phyloP scores from a whole-genome alignment of 2,329 filamentous ascomycete genomes.

The Aaosphaeria pasadenensis region DNA sequence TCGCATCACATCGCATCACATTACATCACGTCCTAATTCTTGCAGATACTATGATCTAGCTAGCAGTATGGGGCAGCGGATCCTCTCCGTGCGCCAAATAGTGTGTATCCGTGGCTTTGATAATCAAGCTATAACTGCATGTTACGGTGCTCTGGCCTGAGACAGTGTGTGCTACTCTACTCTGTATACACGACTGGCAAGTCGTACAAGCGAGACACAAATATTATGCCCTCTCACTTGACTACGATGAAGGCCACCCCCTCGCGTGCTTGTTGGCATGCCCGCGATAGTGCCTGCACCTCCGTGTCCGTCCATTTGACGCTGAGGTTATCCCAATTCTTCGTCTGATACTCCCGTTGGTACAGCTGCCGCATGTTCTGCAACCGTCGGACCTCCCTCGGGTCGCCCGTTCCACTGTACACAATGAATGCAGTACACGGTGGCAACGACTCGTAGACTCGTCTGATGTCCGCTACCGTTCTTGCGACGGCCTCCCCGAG shows the following conservation, averaged over 20 bases:
- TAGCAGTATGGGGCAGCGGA: too few relatives aligned
- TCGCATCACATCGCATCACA: too few relatives aligned
- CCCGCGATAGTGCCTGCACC: constrained; percentile 56
- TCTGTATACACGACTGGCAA: too few relatives aligned
- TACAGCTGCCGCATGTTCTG: constrained; percentile 56
- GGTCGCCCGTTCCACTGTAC: constrained; percentile 64
- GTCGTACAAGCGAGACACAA: constrained; percentile 22
- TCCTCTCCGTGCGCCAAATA: too few relatives aligned
- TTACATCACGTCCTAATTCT: too few relatives aligned
- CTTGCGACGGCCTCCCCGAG: constrained; percentile 48
- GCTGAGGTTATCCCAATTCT: constrained; percentile 62
- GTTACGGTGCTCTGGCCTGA: too few relatives aligned
- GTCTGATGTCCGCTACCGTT: constrained; percentile 51
- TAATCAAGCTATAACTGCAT: too few relatives aligned
- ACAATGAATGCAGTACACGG: constrained; percentile 60
- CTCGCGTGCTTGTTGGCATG: constrained; percentile 55
- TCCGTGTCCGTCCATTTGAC: constrained; percentile 65
- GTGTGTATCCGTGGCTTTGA: too few relatives aligned
- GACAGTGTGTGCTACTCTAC: too few relatives aligned
- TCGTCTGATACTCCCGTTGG: constrained; percentile 55
- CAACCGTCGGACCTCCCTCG: constrained; percentile 54
- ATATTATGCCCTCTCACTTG: constrained; percentile 43
- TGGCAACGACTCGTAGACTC: constrained; percentile 56
- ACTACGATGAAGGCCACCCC: constrained; percentile 60
- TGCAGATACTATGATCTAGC: too few relatives aligned